Base-by-base conservation (phyloP, 2,329 filamentous ascomycete genomes). In the Tympanopsis confertula region DNA sequence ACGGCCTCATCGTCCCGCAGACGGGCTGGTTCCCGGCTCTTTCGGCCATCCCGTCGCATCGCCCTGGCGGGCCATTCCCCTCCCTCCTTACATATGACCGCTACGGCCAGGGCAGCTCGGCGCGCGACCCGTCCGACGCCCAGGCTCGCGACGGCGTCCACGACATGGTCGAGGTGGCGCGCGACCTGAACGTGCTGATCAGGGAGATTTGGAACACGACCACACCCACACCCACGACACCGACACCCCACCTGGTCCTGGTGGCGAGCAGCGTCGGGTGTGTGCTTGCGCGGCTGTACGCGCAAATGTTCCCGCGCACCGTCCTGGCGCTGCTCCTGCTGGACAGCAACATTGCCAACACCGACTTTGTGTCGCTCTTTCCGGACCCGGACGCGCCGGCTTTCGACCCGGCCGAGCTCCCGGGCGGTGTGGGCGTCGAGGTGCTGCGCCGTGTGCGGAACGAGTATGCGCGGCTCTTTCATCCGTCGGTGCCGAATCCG, bases 291-390 rank as follows among this genome's bases (percentile, higher is more conserved):
- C 63, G 72, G 1, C 58, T 76, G 5, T 74, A 69, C 46, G 62
- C 68, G 1, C 55, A 64, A 37, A 49, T 52, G 1, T 62, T 71
- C 37, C 63, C 67, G 0, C 57, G 60, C 2, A 58, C 55, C 0
- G 63, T 71, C 0, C 55, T 58, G 0, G 70, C 57, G 0, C 51
- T 68, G 3, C 22, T 77, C 1, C 61, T 76, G 5, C 63, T 78
- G 1, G 73, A 78, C 47, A 71, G 65, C 24, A 68, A 73, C 43
- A 65, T 78, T 49, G 68, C 72, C 13, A 71, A 76, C 47, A 64
- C 65, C 0, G 67, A 77, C 45, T 68, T 71, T 20, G 62, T 71
- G 2, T 67, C 64, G 4, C 42, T 75, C 4, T 72, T 71, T 48
- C 72, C 73, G 0, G 63, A 78, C 43, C 70, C 72, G 0, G 69